Evolutionary conservation across 352 stramenopile genomes (phyloP).

Genomic region (Phytophthora litchii): DNA sequence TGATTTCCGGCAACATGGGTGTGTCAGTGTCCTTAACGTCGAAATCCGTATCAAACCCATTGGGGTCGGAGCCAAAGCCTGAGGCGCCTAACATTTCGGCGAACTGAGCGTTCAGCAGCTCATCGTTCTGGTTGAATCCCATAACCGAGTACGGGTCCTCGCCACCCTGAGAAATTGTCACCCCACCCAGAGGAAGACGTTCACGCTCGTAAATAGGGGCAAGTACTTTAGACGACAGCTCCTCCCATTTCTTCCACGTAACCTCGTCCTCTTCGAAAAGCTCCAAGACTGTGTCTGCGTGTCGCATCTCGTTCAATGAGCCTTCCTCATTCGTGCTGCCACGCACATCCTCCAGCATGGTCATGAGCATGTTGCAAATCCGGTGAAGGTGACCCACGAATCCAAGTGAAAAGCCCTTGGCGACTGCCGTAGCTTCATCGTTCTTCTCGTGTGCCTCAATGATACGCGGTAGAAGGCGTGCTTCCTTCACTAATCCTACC

Average conservation of each 20-base stretch:
- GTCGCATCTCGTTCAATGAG: constrained; percentile 85
- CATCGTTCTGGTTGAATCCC: constrained; percentile 74
- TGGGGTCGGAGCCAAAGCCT: constrained; percentile 57
- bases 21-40: constrained; percentile 75
- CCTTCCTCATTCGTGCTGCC: constrained; percentile 63
- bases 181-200: constrained; percentile 73
- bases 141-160: constrained; percentile 83
- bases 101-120: constrained; percentile 83
- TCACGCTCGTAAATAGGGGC: constrained; percentile 82
- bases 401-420: constrained; percentile 76
- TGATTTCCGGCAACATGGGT: constrained; percentile 82
- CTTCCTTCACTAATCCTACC: constrained; percentile 78
- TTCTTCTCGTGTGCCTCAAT: constrained; percentile 83
- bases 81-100: constrained; percentile 82
- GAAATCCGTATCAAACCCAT: constrained; percentile 78
- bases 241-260: constrained; percentile 82
- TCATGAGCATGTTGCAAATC: constrained; percentile 89
- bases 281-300: constrained; percentile 81
- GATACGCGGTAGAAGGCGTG: constrained; percentile 69
- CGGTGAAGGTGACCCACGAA: constrained; percentile 84
- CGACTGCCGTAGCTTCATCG: constrained; percentile 56
- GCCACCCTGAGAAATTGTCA: constrained; percentile 50
- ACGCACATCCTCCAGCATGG: constrained; percentile 75
- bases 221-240: constrained; percentile 71
- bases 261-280: constrained; percentile 79